Evolutionary conservation across 2,329 filamentous ascomycete species (phyloP).

Genomic region (Neocatenulostroma microsporum): DNA sequence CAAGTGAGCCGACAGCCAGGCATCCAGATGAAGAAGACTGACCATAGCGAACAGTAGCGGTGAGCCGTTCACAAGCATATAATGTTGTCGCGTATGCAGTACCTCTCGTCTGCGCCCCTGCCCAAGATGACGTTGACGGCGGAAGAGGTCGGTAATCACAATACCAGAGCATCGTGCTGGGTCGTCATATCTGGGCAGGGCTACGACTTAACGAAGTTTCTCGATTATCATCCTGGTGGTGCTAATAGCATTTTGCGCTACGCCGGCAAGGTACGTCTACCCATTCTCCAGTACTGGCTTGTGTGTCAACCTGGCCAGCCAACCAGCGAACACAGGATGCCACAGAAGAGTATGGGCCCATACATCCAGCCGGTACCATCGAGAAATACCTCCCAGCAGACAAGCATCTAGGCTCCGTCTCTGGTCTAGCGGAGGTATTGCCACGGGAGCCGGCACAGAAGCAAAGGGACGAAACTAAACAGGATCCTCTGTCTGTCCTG

Average conservation of each 20-base stretch:
- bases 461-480: too few relatives aligned
- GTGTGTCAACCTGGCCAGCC: too few relatives aligned
- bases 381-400: constrained; percentile 1
- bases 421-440: too few relatives aligned
- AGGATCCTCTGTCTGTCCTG: background rate
- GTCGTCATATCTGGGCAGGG: constrained; percentile 80
- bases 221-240: constrained; percentile 82
- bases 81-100: too few relatives aligned
- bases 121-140: constrained; percentile 42
- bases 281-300: too few relatives aligned
- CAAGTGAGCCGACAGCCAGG: too few relatives aligned
- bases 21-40: too few relatives aligned
- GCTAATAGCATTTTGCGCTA: constrained; percentile 38
- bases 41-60: too few relatives aligned
- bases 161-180: constrained; percentile 76
- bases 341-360: constrained; percentile 1
- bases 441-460: too few relatives aligned
- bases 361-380: background rate
- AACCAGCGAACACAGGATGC: constrained; percentile 2
- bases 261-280: constrained; percentile 37
- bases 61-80: too few relatives aligned
- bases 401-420: constrained; percentile 1
- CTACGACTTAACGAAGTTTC: constrained; percentile 83
- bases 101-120: too few relatives aligned
- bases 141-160: constrained; percentile 67